Conservation (phyloP, 2,329 filamentous ascomycete species). For the Thelonectria olida region DNA sequence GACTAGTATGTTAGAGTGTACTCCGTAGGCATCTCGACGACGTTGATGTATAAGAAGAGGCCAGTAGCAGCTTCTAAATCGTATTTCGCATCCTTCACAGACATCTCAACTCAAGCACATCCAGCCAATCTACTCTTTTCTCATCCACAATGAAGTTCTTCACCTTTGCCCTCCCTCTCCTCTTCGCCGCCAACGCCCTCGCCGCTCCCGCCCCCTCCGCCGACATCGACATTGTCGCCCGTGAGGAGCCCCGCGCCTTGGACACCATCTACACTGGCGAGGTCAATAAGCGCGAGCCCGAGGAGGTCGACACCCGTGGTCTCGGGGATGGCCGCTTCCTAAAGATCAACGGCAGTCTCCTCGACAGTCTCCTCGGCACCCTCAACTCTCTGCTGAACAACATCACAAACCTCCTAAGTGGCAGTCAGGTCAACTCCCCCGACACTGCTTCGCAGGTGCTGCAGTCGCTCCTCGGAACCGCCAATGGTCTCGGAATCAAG, state of each 20-base stretch:
- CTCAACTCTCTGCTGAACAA: not conserved
- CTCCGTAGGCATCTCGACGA: not conserved
- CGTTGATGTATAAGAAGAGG: not conserved
- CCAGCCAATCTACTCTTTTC: not conserved
- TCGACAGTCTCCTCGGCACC: not conserved
- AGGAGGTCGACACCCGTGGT: not conserved
- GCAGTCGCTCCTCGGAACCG: not conserved
- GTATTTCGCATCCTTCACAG: not conserved
- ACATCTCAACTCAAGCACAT: not conserved
- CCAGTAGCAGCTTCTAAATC: no score
- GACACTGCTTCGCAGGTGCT: not conserved
- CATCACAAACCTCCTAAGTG: not conserved
- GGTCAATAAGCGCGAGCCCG: not conserved
- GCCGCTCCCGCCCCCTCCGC: not conserved
- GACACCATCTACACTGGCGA: not conserved
- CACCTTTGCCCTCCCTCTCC: conserved; percentile 2
- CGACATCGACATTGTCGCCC: not conserved
- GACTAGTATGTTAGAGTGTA: no score
- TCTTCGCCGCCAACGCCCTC: conserved; percentile 3
- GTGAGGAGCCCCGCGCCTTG: not conserved
- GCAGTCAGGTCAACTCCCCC: not conserved
- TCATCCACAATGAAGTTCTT: conserved; percentile 12
- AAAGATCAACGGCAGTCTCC: not conserved
- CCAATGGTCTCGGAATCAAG: not conserved
- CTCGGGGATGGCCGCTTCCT: not conserved